Base-by-base conservation (phyloP, 352 stramenopile species). In the Phytophthora uliginosa region DNA sequence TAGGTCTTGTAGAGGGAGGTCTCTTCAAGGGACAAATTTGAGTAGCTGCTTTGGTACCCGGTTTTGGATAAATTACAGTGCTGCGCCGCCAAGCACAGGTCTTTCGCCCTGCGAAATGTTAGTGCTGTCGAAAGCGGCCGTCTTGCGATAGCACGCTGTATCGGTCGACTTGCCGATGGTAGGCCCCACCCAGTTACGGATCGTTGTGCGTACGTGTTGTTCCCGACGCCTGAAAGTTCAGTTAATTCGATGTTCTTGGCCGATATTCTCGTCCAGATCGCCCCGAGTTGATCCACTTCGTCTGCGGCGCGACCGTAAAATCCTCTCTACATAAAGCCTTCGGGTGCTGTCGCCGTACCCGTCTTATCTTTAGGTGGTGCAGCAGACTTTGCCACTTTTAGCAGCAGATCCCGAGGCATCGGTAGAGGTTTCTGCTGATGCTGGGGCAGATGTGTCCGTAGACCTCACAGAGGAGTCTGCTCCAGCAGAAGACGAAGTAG, bases 161-260 rank as follows among this genome's bases (percentile, higher is more conserved):
- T 78, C 71, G 34, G 15, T 58, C 7, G 60, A 8, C 20, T 66
- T 63, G n/a, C 61, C 57, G 53, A 78, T 69, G 15, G 66, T 69
- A 6, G 66, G 56, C 4, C 71, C 71, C 26, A 78, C 66, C 71
- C 71, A 75, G 42, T 75, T 78, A 15, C 61, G 66, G 31, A 78
- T 78, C 3, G 71, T 73, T 3, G 50, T 63, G 45, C 71, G 38
- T 72, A 76, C 12, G 63, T 70, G 18, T 31, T 53, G 59, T 69
- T 73, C 0, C 72, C 67, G 17, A 75, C 40, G 31, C 67, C 54
- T 0, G 66, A 69, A 3, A 59, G 55, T 31, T 79, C 72, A 1
- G 62, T 79, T 4, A 79, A 22, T 7, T 20, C 1, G 4, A 76
- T 22, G 10, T 62, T 60, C 31, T 72, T 79, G 7, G 72, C 72